These are phyloP conservation scores for Tephrocybe sp. DNA, from an alignment of 768 basidiomycete species.

Conservation along the genomic window DNA sequence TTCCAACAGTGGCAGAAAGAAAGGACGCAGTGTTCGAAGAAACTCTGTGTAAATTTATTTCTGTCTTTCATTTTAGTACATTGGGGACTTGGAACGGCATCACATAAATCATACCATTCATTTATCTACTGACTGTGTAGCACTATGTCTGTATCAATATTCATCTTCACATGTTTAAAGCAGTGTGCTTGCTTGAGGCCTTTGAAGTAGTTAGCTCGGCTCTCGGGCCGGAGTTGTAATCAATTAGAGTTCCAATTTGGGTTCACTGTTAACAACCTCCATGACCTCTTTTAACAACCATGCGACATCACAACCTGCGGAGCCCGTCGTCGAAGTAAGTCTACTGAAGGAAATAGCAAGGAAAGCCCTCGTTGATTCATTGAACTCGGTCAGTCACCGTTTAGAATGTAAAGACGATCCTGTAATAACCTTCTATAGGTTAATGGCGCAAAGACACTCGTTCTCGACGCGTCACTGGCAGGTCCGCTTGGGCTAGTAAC, in stretches of 20 bases:
- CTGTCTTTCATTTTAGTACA: not conserved
- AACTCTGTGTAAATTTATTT: conserved; percentile 53
- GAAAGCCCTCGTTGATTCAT: conserved; percentile 77
- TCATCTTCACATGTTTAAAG: conserved; percentile 1
- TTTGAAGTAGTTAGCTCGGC: too few relatives aligned
- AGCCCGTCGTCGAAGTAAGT: conserved; percentile 52
- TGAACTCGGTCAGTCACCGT: conserved; percentile 67
- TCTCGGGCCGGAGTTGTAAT: conserved; percentile 4
- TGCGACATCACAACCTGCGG: conserved; percentile 22
- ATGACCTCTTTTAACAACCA: conserved; percentile 15
- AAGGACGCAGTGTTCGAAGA: conserved; percentile 73
- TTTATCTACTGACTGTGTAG: conserved; percentile 2
- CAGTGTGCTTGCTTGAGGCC: too few relatives aligned
- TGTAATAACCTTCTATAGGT: conserved; percentile 43
- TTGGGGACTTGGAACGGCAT: not conserved
- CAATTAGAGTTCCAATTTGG: not conserved
- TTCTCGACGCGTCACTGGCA: conserved; percentile 84
- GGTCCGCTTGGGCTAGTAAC: conserved; percentile 95
- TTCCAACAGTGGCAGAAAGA: conserved; percentile 49
- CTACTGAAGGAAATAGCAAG: conserved; percentile 75
- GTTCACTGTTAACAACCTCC: conserved; percentile 1
- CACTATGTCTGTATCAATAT: conserved; percentile 2
- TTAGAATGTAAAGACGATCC: not conserved
- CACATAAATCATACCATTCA: not conserved
- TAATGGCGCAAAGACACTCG: conserved; percentile 93